Conservation (phyloP, 257 asterid species). For the Capsicum rhomboideum region DNA sequence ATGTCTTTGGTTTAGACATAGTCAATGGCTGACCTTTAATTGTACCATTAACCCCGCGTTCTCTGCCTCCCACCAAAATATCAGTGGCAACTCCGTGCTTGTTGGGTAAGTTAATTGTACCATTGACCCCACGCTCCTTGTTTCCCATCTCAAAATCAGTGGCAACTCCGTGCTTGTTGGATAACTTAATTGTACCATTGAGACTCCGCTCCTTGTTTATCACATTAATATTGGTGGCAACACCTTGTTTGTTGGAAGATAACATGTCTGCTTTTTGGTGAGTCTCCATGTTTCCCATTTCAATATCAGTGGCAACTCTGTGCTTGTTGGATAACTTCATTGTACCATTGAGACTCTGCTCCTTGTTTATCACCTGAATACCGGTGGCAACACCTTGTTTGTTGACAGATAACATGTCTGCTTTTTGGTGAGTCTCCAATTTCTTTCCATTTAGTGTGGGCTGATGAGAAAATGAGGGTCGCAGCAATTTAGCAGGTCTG, state of each 20-base stretch:
- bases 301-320: constrained; percentile 13
- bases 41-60: constrained; percentile 31
- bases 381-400: constrained; percentile 17
- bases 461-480: constrained; percentile 26
- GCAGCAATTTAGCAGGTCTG: constrained; percentile 44
- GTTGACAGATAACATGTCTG: constrained; percentile 20
- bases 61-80: constrained; percentile 16
- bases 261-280: constrained; percentile 16
- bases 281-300: constrained; percentile 15
- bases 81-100: constrained; percentile 19
- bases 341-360: constrained; percentile 31
- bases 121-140: constrained; percentile 26
- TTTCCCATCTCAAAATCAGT: constrained; percentile 13
- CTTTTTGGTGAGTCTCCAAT: constrained; percentile 24
- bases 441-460: constrained; percentile 45
- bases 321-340: constrained; percentile 24
- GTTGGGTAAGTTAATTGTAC: constrained; percentile 24
- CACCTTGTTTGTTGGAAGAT: constrained; percentile 19
- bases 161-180: constrained; percentile 22
- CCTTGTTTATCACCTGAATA: constrained; percentile 17
- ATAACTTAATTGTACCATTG: constrained; percentile 36
- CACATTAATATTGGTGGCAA: constrained; percentile 13
- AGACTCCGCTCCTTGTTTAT: constrained; percentile 16
- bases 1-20: constrained; percentile 19
- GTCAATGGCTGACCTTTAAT: constrained; percentile 28